Percentiles rank a stretch among this genome's conserved stretches.
Evolutionary conservation across 2,329 filamentous ascomycete species (phyloP).

Genomic region (Colletotrichum liaoningense): DNA sequence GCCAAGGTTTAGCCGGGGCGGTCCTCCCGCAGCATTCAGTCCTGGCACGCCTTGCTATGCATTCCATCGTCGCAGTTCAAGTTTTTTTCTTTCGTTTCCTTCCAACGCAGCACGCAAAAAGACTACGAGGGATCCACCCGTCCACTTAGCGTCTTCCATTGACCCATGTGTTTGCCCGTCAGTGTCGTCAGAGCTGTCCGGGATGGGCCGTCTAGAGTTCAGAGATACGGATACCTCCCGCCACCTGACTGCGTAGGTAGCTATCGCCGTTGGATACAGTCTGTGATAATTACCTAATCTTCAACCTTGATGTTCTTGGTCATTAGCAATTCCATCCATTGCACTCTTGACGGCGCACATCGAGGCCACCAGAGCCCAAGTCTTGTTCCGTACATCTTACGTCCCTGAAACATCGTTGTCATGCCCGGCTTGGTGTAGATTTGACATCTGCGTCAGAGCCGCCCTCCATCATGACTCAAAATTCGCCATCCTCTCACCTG

Average conservation of each 20-base stretch:
- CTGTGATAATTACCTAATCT: slow-evolving; percentile 20
- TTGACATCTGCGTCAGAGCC: slow-evolving; percentile 18
- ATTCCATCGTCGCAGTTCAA: neutral
- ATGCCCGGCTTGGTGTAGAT: neutral
- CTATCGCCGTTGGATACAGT: neutral
- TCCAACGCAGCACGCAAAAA: neutral
- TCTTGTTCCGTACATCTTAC: slow-evolving; percentile 1
- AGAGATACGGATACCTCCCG: neutral
- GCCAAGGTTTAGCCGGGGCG: slow-evolving; percentile 28
- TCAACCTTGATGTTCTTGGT: neutral
- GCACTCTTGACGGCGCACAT: neutral
- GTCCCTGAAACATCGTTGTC: slow-evolving; percentile 25
- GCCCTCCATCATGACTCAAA: slow-evolving; percentile 35
- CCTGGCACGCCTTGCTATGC: no score
- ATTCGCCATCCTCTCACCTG: neutral
- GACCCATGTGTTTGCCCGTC: slow-evolving; percentile 31
- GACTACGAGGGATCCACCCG: neutral
- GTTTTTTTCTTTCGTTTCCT: neutral
- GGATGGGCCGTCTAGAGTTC: slow-evolving; percentile 1
- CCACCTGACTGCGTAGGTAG: neutral
- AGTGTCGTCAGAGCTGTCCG: slow-evolving; percentile 1
- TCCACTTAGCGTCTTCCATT: slow-evolving; percentile 34
- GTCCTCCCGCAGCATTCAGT: slow-evolving; percentile 1
- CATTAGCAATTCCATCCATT: neutral
- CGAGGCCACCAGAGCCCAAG: neutral